Conservation (phyloP, 129 eudicot genomes). For the Cynara cardunculus region DNA sequence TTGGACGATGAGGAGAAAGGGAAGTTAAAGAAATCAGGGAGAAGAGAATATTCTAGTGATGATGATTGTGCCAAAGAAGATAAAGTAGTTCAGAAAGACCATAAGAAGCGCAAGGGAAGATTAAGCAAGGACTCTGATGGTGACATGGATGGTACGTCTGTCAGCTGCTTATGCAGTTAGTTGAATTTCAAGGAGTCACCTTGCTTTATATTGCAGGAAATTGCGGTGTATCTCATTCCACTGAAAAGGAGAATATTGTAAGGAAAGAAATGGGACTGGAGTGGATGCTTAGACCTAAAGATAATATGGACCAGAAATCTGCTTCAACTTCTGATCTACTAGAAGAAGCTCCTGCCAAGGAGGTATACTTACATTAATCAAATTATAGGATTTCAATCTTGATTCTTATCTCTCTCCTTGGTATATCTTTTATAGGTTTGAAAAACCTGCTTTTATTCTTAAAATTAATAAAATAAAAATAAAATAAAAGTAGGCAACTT, state of each 20-base stretch:
- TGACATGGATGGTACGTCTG: constrained; percentile 7
- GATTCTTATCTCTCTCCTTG: not conserved
- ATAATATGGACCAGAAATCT: constrained; percentile 28
- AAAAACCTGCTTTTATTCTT: not conserved
- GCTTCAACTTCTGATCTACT: constrained; percentile 21
- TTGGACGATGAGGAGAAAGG: constrained; percentile 24
- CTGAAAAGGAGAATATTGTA: constrained; percentile 23
- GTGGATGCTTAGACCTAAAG: constrained; percentile 90
- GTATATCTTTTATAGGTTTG: not conserved
- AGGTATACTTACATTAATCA: constrained; percentile 41
- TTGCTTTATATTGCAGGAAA: constrained; percentile 20
- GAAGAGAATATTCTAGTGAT: constrained; percentile 37
- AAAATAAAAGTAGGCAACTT: not conserved
- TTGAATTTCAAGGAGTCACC: not conserved
- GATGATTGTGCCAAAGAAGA: constrained; percentile 30
- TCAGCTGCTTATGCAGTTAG: not conserved
- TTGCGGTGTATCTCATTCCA: constrained; percentile 7
- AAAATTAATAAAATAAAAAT: not conserved
- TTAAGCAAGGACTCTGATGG: constrained; percentile 6
- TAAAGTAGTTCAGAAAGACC: not conserved
- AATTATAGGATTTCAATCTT: not conserved
- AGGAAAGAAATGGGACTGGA: constrained; percentile 87
- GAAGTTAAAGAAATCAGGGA: constrained; percentile 43
- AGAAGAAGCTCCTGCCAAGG: constrained; percentile 54
- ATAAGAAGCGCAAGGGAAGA: constrained; percentile 23